Evolutionary conservation across 2,329 filamentous ascomycete genomes (phyloP).

Genomic region (Tolypocladium endophyticum): DNA sequence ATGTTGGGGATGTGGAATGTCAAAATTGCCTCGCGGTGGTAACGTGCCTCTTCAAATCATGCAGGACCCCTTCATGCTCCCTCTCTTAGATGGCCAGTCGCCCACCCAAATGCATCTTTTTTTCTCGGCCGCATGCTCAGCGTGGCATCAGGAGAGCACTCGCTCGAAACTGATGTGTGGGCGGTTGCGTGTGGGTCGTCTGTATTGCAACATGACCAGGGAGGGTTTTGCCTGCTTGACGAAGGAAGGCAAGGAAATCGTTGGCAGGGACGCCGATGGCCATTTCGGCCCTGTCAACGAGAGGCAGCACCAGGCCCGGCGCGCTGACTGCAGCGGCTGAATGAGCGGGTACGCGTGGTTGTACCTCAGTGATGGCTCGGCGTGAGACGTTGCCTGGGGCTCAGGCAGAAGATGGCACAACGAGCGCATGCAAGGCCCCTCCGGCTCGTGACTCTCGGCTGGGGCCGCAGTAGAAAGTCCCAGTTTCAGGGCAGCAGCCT

Average conservation of each 20-base stretch:
- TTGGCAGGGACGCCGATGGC: neutral
- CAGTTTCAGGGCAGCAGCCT: neutral
- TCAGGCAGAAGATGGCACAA: neutral
- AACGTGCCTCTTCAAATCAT: neutral
- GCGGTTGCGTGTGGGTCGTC: neutral
- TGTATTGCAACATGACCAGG: neutral
- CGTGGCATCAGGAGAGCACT: neutral
- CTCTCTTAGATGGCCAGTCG: neutral
- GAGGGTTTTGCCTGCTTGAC: neutral
- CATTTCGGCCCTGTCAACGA: neutral
- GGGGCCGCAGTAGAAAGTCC: neutral
- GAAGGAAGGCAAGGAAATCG: neutral
- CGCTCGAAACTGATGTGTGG: neutral
- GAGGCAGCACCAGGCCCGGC: neutral
- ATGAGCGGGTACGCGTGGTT: neutral
- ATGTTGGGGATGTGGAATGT: slow-evolving; percentile 8
- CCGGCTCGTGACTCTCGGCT: neutral
- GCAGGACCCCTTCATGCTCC: neutral
- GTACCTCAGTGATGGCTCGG: neutral
- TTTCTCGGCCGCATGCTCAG: neutral
- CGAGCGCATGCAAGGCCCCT: neutral
- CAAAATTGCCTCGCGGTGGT: neutral
- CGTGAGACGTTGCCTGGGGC: neutral
- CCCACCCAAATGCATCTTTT: neutral
- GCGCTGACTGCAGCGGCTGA: neutral